Base-by-base conservation (phyloP, 108 stramenopile genomes). In the Epithemia pelagica region DNA sequence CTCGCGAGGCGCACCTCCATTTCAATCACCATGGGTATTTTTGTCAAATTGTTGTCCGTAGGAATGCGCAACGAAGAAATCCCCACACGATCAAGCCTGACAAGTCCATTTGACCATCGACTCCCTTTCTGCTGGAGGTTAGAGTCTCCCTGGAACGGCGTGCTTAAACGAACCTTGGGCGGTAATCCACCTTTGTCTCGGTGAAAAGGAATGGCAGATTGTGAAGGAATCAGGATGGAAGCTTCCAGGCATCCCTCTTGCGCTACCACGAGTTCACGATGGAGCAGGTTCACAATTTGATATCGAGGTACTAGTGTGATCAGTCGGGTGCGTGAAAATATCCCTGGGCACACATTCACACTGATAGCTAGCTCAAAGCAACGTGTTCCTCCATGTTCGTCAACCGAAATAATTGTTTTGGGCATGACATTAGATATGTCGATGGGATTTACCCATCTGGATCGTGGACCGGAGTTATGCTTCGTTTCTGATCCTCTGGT, bases 401-500 rank as follows among this genome's bases (percentile, higher is more conserved):
- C 90, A 20, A 91, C 75, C 19, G 74, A 75, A 32, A 85, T 74
- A 1, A 86, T 76, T 37, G 84, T 85, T 62, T 88, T 86, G 1
- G 90, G 87, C 66, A 88, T 81, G 30, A 85, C 83, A 56, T 84
- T 91, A 0, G 85, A 83, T 25, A 91, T 67, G 60, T 91, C 90
- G 62, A 91, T 71, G 0, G 83, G 80, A 3, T 73, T 54, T 18
- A 78, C 73, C 90, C 90, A 91, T 28, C 82, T 78, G 19, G 89
- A 86, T 21, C 66, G 58, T 10, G 37, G 37, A 5, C 37, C 37
- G 5, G 15, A 46, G 15, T 10, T 46, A 5, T 15, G 5, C 27
- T 73, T 62, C 22, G 28, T 67, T 30, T 72, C 30, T 18, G 31
- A 31, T 31, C 53, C 53, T 20, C 52, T 63, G 21, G 53, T 21